Evolutionary conservation across 2,329 filamentous ascomycete genomes (phyloP).

Genomic region (Arthrobotrys iridis): DNA sequence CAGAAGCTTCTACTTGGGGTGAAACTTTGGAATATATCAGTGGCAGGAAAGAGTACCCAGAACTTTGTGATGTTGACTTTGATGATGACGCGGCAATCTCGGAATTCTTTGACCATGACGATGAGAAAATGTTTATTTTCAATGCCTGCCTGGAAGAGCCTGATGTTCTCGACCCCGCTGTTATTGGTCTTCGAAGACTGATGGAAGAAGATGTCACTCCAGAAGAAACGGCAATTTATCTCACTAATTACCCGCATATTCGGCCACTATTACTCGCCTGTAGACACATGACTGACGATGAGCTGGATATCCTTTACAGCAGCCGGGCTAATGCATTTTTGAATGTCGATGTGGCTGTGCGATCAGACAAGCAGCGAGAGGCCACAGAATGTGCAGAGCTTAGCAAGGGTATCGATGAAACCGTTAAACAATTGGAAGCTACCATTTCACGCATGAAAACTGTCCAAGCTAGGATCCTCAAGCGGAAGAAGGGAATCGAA

Average conservation of each 20-base stretch:
- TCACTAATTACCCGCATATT: slow-evolving; percentile 38
- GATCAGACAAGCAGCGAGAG: slow-evolving; percentile 49
- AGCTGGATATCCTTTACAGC: slow-evolving; percentile 43
- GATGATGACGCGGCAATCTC: slow-evolving; percentile 41
- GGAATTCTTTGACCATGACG: slow-evolving; percentile 39
- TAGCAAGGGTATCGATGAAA: slow-evolving; percentile 44
- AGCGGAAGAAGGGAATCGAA: slow-evolving; percentile 43
- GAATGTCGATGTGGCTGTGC: slow-evolving; percentile 41
- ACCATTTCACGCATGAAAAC: slow-evolving; percentile 42
- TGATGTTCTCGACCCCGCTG: slow-evolving; percentile 36
- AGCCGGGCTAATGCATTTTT: slow-evolving; percentile 35
- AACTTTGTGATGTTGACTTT: slow-evolving; percentile 38
- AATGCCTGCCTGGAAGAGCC: slow-evolving; percentile 43
- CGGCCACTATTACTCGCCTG: slow-evolving; percentile 42
- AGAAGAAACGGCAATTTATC: slow-evolving; percentile 47
- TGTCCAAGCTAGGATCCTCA: slow-evolving; percentile 30
- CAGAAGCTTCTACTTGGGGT: slow-evolving; percentile 45
- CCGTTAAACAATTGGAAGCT: slow-evolving; percentile 39
- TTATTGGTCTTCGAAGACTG: slow-evolving; percentile 31
- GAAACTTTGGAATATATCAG: slow-evolving; percentile 44
- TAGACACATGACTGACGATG: slow-evolving; percentile 46
- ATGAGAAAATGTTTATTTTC: slow-evolving; percentile 50
- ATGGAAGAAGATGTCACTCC: slow-evolving; percentile 49
- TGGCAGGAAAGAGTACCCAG: slow-evolving; percentile 36
- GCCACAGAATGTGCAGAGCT: slow-evolving; percentile 41